phyloP scores from a whole-genome alignment of 139 green algal genomes.

The Haematococcus lacustris region DNA sequence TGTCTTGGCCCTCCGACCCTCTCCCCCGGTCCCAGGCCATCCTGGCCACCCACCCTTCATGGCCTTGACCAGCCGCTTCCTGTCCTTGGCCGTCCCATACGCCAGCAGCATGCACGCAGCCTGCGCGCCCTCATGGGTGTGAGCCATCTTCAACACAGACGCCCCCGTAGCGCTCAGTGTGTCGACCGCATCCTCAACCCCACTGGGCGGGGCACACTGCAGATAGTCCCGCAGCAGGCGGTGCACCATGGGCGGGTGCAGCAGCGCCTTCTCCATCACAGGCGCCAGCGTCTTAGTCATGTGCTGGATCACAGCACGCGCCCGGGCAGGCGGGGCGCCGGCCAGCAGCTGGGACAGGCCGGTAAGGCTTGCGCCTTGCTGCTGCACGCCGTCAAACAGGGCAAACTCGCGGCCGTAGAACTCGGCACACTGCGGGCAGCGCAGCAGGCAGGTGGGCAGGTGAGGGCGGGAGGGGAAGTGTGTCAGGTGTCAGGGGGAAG shows the following conservation, averaged over 20 bases:
- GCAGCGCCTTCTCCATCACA: conserved; percentile 83
- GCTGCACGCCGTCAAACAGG: conserved; percentile 53
- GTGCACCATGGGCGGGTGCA: conserved; percentile 74
- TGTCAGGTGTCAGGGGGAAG: too few species aligned
- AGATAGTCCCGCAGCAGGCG: conserved; percentile 79
- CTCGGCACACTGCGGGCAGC: conserved; percentile 64
- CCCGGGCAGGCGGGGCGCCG: conserved; percentile 33
- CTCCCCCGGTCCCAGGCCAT: background rate
- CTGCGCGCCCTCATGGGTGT: conserved; percentile 74
- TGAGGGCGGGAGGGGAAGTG: too few species aligned
- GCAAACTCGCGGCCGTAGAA: conserved; percentile 72
- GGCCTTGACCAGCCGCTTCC: conserved; percentile 70
- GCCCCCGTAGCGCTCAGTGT: conserved; percentile 55
- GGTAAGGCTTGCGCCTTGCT: conserved; percentile 24
- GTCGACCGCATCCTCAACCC: conserved; percentile 67
- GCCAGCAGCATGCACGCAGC: conserved; percentile 62
- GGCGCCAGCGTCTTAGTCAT: conserved; percentile 46
- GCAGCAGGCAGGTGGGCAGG: too few species aligned
- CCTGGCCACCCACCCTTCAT: conserved; percentile 51
- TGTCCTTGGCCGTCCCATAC: conserved; percentile 68
- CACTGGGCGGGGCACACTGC: conserved; percentile 37
- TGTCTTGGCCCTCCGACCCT: too few species aligned
- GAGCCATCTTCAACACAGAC: conserved; percentile 78
- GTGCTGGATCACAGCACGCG: conserved; percentile 51
- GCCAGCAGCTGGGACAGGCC: conserved; percentile 50